These are phyloP conservation scores for Pyrenochaeta sp. DNA, from an alignment of 2,329 filamentous ascomycete species.

Conservation along the genomic window DNA sequence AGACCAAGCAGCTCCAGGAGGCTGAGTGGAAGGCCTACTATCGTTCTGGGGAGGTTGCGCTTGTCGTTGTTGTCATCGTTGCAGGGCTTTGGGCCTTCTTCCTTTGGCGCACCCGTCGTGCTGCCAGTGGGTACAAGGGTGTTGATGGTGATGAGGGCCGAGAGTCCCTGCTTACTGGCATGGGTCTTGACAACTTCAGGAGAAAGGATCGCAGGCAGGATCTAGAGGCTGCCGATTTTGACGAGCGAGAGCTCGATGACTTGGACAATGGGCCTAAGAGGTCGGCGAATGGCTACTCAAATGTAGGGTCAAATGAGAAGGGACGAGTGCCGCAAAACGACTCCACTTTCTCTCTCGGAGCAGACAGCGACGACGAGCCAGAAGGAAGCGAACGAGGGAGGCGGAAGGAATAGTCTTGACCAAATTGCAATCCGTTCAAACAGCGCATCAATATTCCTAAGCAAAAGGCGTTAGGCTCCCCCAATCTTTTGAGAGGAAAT, in stretches of 20 bases:
- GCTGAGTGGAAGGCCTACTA: conserved; percentile 91
- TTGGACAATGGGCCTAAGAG: conserved; percentile 48
- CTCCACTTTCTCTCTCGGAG: conserved; percentile 59
- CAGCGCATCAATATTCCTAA: not conserved
- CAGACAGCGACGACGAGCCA: conserved; percentile 51
- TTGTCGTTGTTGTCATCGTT: conserved; percentile 80
- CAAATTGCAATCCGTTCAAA: not conserved
- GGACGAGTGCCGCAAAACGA: conserved; percentile 44
- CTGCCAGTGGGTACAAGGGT: conserved; percentile 54
- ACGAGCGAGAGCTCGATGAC: conserved; percentile 68
- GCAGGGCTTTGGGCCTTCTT: conserved; percentile 78
- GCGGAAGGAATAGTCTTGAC: conserved; percentile 38
- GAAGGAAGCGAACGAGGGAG: conserved; percentile 43
- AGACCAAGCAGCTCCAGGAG: conserved; percentile 77
- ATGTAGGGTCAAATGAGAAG: conserved; percentile 33
- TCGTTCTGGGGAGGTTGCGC: conserved; percentile 83
- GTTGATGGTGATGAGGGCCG: conserved; percentile 54
- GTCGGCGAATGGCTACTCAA: conserved; percentile 33
- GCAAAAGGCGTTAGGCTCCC: not conserved
- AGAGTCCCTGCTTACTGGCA: conserved; percentile 54
- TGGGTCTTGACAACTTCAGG: conserved; percentile 59
- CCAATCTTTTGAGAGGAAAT: conserved; percentile 5
- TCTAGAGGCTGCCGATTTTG: conserved; percentile 69
- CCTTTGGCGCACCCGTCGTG: conserved; percentile 62
- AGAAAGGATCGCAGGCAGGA: conserved; percentile 55